Evolutionary conservation across 768 basidiomycete species (phyloP), one percentile per base, ranked within the genome.

Genomic region (Lactarius pseudohatsudake): DNA sequence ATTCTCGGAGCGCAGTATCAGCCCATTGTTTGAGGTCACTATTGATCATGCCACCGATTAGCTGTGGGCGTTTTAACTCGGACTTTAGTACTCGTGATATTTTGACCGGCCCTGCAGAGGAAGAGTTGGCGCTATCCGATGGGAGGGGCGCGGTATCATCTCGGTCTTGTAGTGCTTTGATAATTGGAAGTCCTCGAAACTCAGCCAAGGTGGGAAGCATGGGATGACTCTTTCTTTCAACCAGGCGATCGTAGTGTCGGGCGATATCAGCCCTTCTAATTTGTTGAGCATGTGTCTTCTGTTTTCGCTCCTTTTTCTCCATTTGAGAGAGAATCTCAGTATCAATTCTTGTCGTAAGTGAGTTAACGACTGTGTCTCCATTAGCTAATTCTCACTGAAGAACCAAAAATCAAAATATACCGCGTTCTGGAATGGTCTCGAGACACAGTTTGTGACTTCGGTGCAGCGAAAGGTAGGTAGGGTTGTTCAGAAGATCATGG

Each of bases 1-100:
- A 74, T 7, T 75, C 77, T 1, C 71, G 75, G 69, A 78, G 81
- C 3, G 84, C 84, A 0, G 75, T 72, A 8, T 76, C 74, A 20
- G 75, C 72, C 89, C 89, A 90, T 5, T 75, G 72, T 5, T 74
- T 72, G 22, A 90, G 65, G 62, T 89, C 80, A 18, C 77, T 71
- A 15, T 70, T 59, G 54, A 87, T 75, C 18, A 85, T 74, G 3
- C 77, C 73, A 1, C 60, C 67, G 4, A 81, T 76, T 68, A 57
- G 22, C n/a, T 22, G 22, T 9, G 71, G 77, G 57, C 69, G 76
- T 45, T 72, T 68, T 36, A 81, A 66, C n/a, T 72, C 69, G 55
- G 26, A 54, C 20, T 61, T 62, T 4, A 71, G 13, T 10, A 36
- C 57, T 0, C 18, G 20, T 28, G 53, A 18, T 1, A 67, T 11